Base-by-base conservation (phyloP, 2,329 filamentous ascomycete species). In the Canariomyces notabilis region DNA sequence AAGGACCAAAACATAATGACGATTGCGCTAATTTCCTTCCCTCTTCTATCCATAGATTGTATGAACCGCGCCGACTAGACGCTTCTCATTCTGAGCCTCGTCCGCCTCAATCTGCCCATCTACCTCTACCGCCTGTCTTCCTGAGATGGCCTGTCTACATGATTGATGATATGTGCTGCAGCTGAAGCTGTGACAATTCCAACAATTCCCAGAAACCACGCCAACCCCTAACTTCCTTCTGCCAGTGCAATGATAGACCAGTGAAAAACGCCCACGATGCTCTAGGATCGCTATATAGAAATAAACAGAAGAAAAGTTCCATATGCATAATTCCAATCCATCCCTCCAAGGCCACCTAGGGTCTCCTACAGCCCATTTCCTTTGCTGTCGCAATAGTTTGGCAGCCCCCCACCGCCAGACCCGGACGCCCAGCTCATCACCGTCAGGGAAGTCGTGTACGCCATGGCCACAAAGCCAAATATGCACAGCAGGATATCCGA, bases 391-490 rank as follows among this genome's bases (percentile, higher is more conserved):
- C 78, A 82, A 60, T 81, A 80, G 44, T 74, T 74, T 0, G 77
- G 77, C 6, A 65, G 47, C 62, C 63, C 12, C 12, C 67, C 67
- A 1, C 61, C 63, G 0, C 51, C 53, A 2, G 66, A 59, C 4
- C 81, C 80, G 41, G 72, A 75, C 6, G 87, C 80, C 94, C 93
- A 98, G 66, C 87, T 94, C 62, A 84, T 77, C 38, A 96, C 72
- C 1, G 93, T 98, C 59, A 97, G 72, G 29, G 77, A 75, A 0
- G 93, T 97, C 0, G 93, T 95, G 66, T 98, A 98, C 5, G 79
- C 79, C 86, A 97, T 98, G 57, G 88, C 88, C 15, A 89, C 66
- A 43, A 90, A 69, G 6, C 93, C 93, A 59, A 97, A 89, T 47
- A 89, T 70, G 58, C 88, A 85, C 29, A 98, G 80, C 0, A 73